Conservation (phyloP, 1,284 basidiomycete genomes). For the Erythrobasidium hasegawianum region DNA sequence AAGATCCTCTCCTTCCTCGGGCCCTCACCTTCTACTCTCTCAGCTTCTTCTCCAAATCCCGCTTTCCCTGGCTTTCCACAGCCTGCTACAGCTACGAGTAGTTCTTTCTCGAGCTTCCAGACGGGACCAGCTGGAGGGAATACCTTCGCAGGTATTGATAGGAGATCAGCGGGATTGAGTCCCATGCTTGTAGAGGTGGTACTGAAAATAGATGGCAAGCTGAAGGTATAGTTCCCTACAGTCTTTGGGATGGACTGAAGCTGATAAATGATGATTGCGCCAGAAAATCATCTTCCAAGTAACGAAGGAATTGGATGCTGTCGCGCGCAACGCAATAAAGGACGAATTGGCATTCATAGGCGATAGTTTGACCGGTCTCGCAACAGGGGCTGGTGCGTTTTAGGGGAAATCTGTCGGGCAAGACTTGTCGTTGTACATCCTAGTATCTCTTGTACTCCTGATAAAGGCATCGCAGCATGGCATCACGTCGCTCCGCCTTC, state of each 20-base stretch:
- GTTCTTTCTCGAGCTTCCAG: conserved; percentile 7
- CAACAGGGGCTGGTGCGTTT: not conserved
- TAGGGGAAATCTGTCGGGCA: not conserved
- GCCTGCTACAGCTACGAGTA: conserved; percentile 16
- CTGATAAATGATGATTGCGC: conserved; percentile 20
- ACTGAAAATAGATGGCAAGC: conserved; percentile 70
- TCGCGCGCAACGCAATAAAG: conserved; percentile 71
- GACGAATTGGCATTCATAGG: conserved; percentile 58
- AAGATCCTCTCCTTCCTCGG: conserved; percentile 74
- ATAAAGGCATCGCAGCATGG: no score
- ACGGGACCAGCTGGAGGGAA: not conserved
- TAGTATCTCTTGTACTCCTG: no score
- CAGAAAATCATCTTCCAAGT: conserved; percentile 74
- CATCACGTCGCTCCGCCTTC: no score
- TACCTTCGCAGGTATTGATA: conserved; percentile 20
- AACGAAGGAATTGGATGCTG: conserved; percentile 73
- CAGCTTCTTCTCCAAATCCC: conserved; percentile 1
- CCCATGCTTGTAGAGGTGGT: conserved; percentile 59
- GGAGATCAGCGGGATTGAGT: conserved; percentile 42
- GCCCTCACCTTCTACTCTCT: conserved; percentile 13
- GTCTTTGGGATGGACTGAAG: not conserved
- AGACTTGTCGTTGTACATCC: not conserved
- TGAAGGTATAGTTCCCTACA: conserved; percentile 61
- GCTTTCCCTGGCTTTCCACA: conserved; percentile 33
- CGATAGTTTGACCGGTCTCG: conserved; percentile 3